These are phyloP conservation scores for Alternaria burnsii DNA, from an alignment of 2,329 filamentous ascomycete genomes.

Conservation along the genomic window DNA sequence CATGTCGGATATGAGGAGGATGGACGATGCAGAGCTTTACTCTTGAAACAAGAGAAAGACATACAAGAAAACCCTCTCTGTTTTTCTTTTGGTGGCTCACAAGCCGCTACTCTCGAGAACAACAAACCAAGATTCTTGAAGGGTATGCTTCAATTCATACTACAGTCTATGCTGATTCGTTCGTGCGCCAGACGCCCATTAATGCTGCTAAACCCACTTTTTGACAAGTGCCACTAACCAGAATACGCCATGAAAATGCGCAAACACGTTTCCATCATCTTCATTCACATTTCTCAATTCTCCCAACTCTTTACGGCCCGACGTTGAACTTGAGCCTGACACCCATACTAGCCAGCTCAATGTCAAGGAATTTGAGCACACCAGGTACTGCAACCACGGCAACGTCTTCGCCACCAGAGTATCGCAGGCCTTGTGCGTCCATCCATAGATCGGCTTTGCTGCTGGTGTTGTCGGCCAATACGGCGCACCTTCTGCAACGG, in stretches of 20 bases:
- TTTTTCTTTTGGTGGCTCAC: not conserved
- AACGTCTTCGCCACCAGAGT: conserved; percentile 88
- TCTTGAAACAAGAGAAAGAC: not conserved
- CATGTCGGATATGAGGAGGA: conserved; percentile 8
- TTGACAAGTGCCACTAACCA: not conserved
- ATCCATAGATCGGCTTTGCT: conserved; percentile 83
- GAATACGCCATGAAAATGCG: conserved; percentile 5
- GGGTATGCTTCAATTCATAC: not conserved
- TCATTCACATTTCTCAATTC: not conserved
- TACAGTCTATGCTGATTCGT: not conserved
- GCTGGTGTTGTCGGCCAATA: conserved; percentile 54
- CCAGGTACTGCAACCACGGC: conserved; percentile 92
- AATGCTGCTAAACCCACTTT: conserved; percentile 1
- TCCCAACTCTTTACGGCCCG: conserved; percentile 50
- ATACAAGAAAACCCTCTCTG: not conserved
- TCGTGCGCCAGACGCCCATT: conserved; percentile 1
- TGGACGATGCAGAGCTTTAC: conserved; percentile 17
- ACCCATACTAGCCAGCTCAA: conserved; percentile 95
- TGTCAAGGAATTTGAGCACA: conserved; percentile 90
- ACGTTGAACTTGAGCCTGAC: conserved; percentile 94
- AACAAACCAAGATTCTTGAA: not conserved
- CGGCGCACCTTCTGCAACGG: conserved; percentile 81
- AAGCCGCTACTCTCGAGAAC: not conserved
- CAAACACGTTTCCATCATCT: not conserved
- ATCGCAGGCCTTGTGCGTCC: conserved; percentile 84